Conservation (phyloP, 2,329 filamentous ascomycete species). For the Furcasterigmium sp. region DNA sequence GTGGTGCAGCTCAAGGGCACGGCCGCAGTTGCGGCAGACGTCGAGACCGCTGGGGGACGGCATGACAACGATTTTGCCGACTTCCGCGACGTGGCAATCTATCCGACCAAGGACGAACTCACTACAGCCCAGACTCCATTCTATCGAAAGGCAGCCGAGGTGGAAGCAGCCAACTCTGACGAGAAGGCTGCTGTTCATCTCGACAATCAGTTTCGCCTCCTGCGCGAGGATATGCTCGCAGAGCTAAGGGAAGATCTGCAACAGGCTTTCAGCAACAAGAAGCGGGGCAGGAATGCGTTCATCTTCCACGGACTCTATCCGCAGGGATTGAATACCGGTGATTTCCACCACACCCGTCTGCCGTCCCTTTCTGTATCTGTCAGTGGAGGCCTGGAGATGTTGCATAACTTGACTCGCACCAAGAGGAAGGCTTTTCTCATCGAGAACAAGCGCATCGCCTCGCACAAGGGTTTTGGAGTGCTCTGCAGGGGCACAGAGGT, state of each 20-base stretch:
- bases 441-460: slow-evolving; percentile 44
- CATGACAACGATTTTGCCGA: slow-evolving; percentile 69
- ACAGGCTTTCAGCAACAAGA: slow-evolving; percentile 41
- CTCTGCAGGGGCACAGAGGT: slow-evolving; percentile 46
- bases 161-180: slow-evolving; percentile 30
- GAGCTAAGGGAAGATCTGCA: slow-evolving; percentile 60
- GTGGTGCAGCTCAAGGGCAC: slow-evolving; percentile 23
- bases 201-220: slow-evolving; percentile 67
- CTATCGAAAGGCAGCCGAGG: slow-evolving; percentile 45
- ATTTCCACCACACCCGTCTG: slow-evolving; percentile 19
- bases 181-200: slow-evolving; percentile 45
- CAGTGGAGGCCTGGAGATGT: slow-evolving; percentile 37
- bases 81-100: slow-evolving; percentile 55
- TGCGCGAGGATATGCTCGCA: slow-evolving; percentile 65
- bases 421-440: slow-evolving; percentile 39
- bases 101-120: slow-evolving; percentile 63
- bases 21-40: background rate
- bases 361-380: slow-evolving; percentile 34
- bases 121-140: slow-evolving; percentile 47
- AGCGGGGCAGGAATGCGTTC: slow-evolving; percentile 29
- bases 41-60: slow-evolving; percentile 51
- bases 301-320: slow-evolving; percentile 34
- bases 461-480: slow-evolving; percentile 57
- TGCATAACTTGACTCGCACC: slow-evolving; percentile 21
- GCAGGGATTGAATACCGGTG: slow-evolving; percentile 27